A percentile compares a stretch with the other conserved stretches of the same genome.
Evolutionary conservation across 225 moss, liverwort and hornwort genomes (phyloP).

Genomic region (Bryum argenteum): DNA sequence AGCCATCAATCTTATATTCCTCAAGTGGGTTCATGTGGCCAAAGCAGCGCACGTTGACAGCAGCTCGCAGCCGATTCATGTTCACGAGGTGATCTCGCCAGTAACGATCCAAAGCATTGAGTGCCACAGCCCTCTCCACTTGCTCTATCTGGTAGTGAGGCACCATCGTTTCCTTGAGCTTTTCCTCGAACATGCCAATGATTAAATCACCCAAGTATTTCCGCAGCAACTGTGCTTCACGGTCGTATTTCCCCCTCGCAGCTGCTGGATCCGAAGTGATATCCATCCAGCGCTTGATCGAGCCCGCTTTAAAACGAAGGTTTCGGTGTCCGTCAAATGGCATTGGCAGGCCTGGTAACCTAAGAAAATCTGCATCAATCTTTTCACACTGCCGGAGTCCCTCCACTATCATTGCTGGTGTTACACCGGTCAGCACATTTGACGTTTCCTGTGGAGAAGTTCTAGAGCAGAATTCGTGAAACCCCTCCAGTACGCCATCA

Average conservation of each 20-base stretch:
- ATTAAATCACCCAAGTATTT: constrained; percentile 85
- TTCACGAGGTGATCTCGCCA: constrained; percentile 99
- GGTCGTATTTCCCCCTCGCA: constrained; percentile 64
- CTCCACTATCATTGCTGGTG: constrained; percentile 57
- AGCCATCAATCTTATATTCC: constrained; percentile 99
- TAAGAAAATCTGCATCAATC: constrained; percentile 55
- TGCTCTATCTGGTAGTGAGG: constrained; percentile 75
- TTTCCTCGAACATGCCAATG: constrained; percentile 77
- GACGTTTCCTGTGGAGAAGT: constrained; percentile 46
- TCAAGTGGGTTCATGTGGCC: constrained; percentile 99
- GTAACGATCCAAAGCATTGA: constrained; percentile 82
- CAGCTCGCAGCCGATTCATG: constrained; percentile 95
- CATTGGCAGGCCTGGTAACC: constrained; percentile 63
- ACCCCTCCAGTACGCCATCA: constrained; percentile 59
- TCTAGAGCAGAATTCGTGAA: constrained; percentile 63
- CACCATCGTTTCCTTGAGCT: constrained; percentile 62
- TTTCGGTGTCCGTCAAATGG: constrained; percentile 44
- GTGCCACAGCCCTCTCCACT: constrained; percentile 87
- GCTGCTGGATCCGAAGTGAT: constrained; percentile 70
- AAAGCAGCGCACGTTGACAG: constrained; percentile 96
- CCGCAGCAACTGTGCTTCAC: constrained; percentile 77
- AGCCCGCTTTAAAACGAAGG: constrained; percentile 74
- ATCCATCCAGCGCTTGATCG: constrained; percentile 78
- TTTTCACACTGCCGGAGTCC: constrained; percentile 45
- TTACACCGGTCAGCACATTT: constrained; percentile 58